Base-by-base conservation (phyloP, 202 grass and related monocot genomes). In the Bolboschoenoplectus hybrid region DNA sequence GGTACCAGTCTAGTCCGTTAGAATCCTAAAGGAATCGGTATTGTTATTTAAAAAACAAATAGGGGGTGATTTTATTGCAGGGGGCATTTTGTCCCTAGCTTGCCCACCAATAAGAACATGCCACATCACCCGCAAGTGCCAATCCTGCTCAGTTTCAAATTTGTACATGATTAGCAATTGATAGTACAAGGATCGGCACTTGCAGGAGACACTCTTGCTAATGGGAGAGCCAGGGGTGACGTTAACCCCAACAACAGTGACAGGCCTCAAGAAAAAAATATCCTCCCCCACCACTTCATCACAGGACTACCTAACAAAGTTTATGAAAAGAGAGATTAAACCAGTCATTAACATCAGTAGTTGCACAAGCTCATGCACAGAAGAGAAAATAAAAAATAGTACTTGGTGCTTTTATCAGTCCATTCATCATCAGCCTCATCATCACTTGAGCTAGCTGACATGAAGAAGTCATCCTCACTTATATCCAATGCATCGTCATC, bases 351-450 rank as follows among this genome's bases (percentile, higher is more conserved):
- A n/a, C 32, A 78, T 57, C 11, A 79, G 35, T 73, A 46, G 11
- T 39, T 17, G 46, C 71, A 74, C 44, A 80, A 3, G 17, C 14
- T 80, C 55, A 61, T 45, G 76, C 38, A 80, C 10, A 4, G 40
- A 10, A 83, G 79, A 83, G 62, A 81, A 7, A 19, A 40, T 68
- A 68, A 72, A 80, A 26, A 81, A 84, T 81, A 81, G 62, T 97
- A 99, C 97, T 94, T 99, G 39, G 92, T 88, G 90, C 93, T 99
- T 91, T 91, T 97, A 73, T 99, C 97, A 20, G 97, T 97, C 92
- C 85, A 94, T 81, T 99, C 97, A 84, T 99, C 97, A 91, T 94
- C 97, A 81, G 97, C 97, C 83, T 99, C 97, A 82, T 99, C 97
- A 88, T 99, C 93, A 71, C 97, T 99, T 89, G 97, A 99, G 84